These are phyloP conservation scores for Starmerella roubikii DNA, from an alignment of 805 yeast genomes.

Conservation along the genomic window DNA sequence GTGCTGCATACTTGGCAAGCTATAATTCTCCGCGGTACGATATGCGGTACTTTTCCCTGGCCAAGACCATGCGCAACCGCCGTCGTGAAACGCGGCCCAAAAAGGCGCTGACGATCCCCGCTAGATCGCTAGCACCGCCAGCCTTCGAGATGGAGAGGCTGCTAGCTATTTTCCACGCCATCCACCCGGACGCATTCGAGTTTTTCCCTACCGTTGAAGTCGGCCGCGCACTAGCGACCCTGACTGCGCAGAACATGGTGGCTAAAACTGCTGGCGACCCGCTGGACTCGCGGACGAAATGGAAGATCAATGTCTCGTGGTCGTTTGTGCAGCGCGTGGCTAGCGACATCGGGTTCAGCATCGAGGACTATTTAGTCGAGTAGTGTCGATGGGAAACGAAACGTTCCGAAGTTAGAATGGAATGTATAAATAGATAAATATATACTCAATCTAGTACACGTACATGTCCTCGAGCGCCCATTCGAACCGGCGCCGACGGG, in stretches of 20 bases:
- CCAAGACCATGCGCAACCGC: constrained; percentile 34
- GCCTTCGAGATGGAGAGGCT: constrained; percentile 66
- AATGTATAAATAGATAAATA: background rate
- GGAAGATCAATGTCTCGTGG: constrained; percentile 71
- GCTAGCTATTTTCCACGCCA: constrained; percentile 64
- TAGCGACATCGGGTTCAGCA: constrained; percentile 48
- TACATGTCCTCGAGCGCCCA: too few species aligned
- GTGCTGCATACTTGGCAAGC: constrained; percentile 76
- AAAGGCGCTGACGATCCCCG: constrained; percentile 38
- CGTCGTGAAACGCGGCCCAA: constrained; percentile 31
- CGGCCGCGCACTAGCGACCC: constrained; percentile 43
- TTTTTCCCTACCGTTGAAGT: constrained; percentile 27
- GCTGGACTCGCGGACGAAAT: constrained; percentile 53
- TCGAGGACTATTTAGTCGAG: constrained; percentile 45
- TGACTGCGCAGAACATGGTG: constrained; percentile 40
- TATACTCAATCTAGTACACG: too few species aligned
- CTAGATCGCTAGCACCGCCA: constrained; percentile 55
- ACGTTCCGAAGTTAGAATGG: too few species aligned
- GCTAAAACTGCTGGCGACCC: constrained; percentile 36
- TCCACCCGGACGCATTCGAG: constrained; percentile 36
- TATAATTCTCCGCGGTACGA: constrained; percentile 59
- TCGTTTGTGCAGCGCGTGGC: constrained; percentile 47
- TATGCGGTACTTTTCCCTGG: constrained; percentile 51
- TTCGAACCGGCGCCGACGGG: too few species aligned
- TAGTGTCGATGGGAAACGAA: too few species aligned